Conservation (phyloP, 176 grass and related monocot species). For the Luzula sylvatica region DNA sequence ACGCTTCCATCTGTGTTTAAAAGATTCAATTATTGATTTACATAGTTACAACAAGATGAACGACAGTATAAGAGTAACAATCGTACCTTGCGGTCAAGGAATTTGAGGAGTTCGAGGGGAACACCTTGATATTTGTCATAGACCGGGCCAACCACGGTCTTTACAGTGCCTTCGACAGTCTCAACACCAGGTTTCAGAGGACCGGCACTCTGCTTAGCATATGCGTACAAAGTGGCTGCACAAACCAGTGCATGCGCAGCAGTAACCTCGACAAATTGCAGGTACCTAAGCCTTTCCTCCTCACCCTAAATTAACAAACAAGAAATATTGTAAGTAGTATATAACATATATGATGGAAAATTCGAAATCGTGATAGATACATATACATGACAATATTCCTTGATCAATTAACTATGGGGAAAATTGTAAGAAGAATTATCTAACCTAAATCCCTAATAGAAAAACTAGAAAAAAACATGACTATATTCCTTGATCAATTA, state of each 20-base stretch:
- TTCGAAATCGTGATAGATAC: too few relatives aligned
- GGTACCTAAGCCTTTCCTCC: slow-evolving; percentile 70
- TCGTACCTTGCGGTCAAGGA: slow-evolving; percentile 73
- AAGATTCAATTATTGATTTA: neutral
- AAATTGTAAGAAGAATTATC: too few relatives aligned
- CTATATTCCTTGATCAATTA: too few relatives aligned
- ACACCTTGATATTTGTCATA: slow-evolving; percentile 59
- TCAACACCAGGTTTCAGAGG: slow-evolving; percentile 80
- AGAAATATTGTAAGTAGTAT: too few relatives aligned
- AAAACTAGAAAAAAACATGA: neutral
- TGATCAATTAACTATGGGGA: too few relatives aligned
- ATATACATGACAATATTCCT: too few relatives aligned
- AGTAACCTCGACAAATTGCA: slow-evolving; percentile 66
- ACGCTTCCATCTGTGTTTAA: slow-evolving; percentile 36
- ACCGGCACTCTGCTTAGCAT: slow-evolving; percentile 55
- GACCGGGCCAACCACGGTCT: slow-evolving; percentile 71
- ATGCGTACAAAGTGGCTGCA: slow-evolving; percentile 44
- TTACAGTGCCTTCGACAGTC: slow-evolving; percentile 71
- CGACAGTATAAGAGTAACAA: neutral
- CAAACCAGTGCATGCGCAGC: slow-evolving; percentile 53
- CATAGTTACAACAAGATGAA: neutral
- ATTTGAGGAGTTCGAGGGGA: slow-evolving; percentile 61
- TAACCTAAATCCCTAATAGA: neutral
- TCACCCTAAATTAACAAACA: slow-evolving; percentile 12
- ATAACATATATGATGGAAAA: too few relatives aligned